These are phyloP conservation scores for Corniculantispora saksenae DNA, from an alignment of 2,329 filamentous ascomycete species.

Conservation along the genomic window DNA sequence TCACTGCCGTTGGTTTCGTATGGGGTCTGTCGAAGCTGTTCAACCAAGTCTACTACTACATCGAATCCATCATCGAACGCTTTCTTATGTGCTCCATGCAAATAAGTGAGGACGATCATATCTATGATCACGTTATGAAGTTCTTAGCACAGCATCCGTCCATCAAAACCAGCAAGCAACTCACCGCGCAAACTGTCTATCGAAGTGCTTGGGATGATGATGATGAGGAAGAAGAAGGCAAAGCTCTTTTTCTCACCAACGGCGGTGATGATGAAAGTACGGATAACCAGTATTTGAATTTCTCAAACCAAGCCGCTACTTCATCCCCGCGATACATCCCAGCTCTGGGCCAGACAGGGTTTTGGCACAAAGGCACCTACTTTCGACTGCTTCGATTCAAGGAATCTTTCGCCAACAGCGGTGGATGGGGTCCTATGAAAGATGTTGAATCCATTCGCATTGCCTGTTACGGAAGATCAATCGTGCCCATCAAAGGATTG, in stretches of 20 bases:
- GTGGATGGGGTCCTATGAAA: slow-evolving; percentile 42
- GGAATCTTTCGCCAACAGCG: slow-evolving; percentile 40
- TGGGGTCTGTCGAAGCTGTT: slow-evolving; percentile 47
- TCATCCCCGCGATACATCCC: slow-evolving; percentile 55
- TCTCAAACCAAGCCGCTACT: slow-evolving; percentile 56
- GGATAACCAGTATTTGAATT: slow-evolving; percentile 52
- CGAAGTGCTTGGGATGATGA: slow-evolving; percentile 59
- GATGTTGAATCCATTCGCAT: slow-evolving; percentile 55
- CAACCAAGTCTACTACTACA: slow-evolving; percentile 36
- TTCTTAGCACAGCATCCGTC: slow-evolving; percentile 57
- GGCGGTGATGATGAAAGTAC: slow-evolving; percentile 40
- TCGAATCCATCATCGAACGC: slow-evolving; percentile 39
- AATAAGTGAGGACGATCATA: slow-evolving; percentile 57
- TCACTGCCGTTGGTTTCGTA: slow-evolving; percentile 47
- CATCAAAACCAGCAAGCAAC: slow-evolving; percentile 51
- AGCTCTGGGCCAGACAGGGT: slow-evolving; percentile 53
- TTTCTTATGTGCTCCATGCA: slow-evolving; percentile 55
- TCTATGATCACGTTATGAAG: slow-evolving; percentile 59
- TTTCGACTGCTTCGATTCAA: slow-evolving; percentile 50
- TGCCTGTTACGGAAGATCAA: slow-evolving; percentile 54
- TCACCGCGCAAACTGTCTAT: slow-evolving; percentile 57
- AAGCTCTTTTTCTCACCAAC: slow-evolving; percentile 37
- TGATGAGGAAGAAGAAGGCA: slow-evolving; percentile 44
- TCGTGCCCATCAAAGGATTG: slow-evolving; percentile 55
- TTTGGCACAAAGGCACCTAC: slow-evolving; percentile 56